phyloP scores from a whole-genome alignment of 2,329 filamentous ascomycete genomes.

The Nothophaeocryptopus gaeumannii region DNA sequence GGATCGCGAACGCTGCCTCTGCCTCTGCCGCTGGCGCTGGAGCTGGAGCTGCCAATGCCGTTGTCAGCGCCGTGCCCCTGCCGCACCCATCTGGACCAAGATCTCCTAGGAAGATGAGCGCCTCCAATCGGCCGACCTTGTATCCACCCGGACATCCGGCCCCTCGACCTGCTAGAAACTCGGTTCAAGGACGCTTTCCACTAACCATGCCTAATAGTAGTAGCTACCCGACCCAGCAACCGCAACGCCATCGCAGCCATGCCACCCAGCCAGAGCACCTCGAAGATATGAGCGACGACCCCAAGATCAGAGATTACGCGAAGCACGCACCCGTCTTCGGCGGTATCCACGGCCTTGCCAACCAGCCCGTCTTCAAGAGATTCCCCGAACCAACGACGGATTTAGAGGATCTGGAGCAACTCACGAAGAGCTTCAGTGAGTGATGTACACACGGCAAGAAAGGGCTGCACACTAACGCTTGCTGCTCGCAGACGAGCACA shows the following conservation, averaged over 20 bases:
- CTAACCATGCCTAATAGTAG: too few species aligned
- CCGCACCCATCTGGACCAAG: too few species aligned
- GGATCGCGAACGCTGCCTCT: neutral
- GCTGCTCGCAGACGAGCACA: too few species aligned
- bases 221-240: too few species aligned
- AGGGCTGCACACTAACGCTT: too few species aligned
- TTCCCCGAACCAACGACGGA: slow-evolving; percentile 9
- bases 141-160: too few species aligned
- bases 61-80: neutral
- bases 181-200: too few species aligned
- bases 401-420: slow-evolving; percentile 4
- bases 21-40: neutral
- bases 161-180: too few species aligned
- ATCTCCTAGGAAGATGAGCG: too few species aligned
- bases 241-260: too few species aligned
- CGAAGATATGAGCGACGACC: slow-evolving; percentile 17
- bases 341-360: neutral
- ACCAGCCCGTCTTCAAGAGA: slow-evolving; percentile 2
- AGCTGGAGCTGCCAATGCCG: neutral
- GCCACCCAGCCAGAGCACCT: too few species aligned
- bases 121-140: too few species aligned
- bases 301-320: slow-evolving; percentile 16
- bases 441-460: neutral
- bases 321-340: neutral
- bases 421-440: slow-evolving; percentile 10